A percentile compares a stretch with the other conserved stretches of the same genome.
Conservation (phyloP, 2,329 filamentous ascomycete genomes). For the Hypomyces perniciosus region DNA sequence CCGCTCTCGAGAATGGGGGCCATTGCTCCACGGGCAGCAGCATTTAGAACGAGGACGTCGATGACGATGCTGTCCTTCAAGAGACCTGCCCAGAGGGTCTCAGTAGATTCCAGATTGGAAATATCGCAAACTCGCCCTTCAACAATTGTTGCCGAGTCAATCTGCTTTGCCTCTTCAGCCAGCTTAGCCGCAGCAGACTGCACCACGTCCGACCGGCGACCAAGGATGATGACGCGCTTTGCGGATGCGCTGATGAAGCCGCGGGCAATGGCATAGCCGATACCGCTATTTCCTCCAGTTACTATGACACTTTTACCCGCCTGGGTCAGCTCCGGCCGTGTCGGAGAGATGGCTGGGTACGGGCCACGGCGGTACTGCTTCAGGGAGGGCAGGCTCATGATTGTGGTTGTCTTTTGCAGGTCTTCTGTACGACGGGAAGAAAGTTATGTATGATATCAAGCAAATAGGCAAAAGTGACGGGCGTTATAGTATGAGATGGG, state of each 20-base stretch:
- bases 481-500: no score
- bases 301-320: slow-evolving; percentile 52
- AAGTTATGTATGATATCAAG: no score
- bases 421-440: no score
- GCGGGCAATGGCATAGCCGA: slow-evolving; percentile 58
- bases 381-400: slow-evolving; percentile 5
- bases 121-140: slow-evolving; percentile 21
- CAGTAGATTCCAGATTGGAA: slow-evolving; percentile 16
- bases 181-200: slow-evolving; percentile 14
- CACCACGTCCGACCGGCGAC: slow-evolving; percentile 25
- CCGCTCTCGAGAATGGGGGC: slow-evolving; percentile 14
- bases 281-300: slow-evolving; percentile 57
- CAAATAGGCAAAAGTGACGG: no score
- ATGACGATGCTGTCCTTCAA: slow-evolving; percentile 18
- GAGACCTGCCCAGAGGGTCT: slow-evolving; percentile 24
- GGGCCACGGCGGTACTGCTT: slow-evolving; percentile 22
- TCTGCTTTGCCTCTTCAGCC: slow-evolving; percentile 12
- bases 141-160: slow-evolving; percentile 14
- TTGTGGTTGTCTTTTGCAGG: neutral
- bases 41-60: slow-evolving; percentile 26
- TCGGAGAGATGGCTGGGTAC: slow-evolving; percentile 33
- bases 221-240: slow-evolving; percentile 32
- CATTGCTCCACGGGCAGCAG: slow-evolving; percentile 12
- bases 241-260: slow-evolving; percentile 42
- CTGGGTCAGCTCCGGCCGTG: slow-evolving; percentile 33